Evolutionary conservation across 306 rosid genomes (phyloP).

Genomic region (Quercus engelmannii): DNA sequence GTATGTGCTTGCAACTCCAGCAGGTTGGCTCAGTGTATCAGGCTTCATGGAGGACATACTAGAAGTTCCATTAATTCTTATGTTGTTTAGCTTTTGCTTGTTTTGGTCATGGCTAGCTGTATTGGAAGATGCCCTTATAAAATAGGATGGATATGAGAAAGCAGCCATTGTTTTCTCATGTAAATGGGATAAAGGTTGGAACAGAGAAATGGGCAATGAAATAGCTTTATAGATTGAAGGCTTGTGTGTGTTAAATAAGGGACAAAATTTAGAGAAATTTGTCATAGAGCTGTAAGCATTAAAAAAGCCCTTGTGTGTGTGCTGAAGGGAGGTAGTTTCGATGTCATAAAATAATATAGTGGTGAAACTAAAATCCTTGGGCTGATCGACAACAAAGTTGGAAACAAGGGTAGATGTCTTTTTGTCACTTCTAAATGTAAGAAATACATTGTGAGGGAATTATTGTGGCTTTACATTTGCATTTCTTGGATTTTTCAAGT

Average conservation of each 20-base stretch:
- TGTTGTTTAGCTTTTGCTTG: conserved; percentile 33
- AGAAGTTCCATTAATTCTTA: conserved; percentile 45
- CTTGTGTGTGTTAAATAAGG: conserved; percentile 20
- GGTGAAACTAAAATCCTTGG: conserved; percentile 17
- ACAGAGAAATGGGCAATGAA: conserved; percentile 11
- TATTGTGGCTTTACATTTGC: too few species aligned
- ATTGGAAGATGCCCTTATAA: conserved; percentile 41
- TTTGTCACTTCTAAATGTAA: conserved; percentile 4
- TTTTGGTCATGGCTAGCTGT: conserved; percentile 38
- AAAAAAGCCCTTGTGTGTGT: conserved; percentile 14
- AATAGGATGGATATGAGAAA: conserved; percentile 32
- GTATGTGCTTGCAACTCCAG: conserved; percentile 26
- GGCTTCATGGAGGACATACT: conserved; percentile 26
- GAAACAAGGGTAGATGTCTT: neutral
- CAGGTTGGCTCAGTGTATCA: conserved; percentile 31
- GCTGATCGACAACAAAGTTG: conserved; percentile 22
- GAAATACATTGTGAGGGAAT: conserved; percentile 1
- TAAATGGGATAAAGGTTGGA: conserved; percentile 23
- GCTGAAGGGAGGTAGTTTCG: neutral
- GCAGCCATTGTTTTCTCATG: conserved; percentile 25
- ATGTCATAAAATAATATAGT: neutral
- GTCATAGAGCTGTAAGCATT: conserved; percentile 20
- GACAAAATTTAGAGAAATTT: conserved; percentile 10
- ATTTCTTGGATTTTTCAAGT: neutral
- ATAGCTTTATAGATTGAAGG: conserved; percentile 12